Evolutionary conservation across 352 stramenopile genomes (phyloP), one percentile per base, ranked within the genome.

Genomic region (Phytopythium oedochilum): DNA sequence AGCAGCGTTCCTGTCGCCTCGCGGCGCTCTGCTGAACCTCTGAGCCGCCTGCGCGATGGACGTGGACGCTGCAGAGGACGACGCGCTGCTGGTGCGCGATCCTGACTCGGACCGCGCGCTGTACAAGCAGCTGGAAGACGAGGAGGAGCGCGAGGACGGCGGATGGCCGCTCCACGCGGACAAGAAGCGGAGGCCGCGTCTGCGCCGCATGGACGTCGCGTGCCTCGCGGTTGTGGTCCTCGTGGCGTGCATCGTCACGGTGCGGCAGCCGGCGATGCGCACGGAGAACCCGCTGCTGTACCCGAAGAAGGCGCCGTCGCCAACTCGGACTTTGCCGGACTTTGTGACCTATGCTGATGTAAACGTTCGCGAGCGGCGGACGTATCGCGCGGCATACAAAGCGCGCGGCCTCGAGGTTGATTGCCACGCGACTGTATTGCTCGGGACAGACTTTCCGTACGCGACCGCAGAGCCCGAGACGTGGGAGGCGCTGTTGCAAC

Each of bases 401-500:
- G n/a, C 59, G 32, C 68, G 75, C 38, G 73, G 81, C 3, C 89
- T 91, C 46, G 66, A 69, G 42, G 75, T 91, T 35, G 81, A 89
- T 42, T 78, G 76, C 44, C 63, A 43, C 28, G 46, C 58, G 39
- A 87, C 75, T 50, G 63, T 91, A 40, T 61, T 91, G 26, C 59
- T 91, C 3, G 78, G 81, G 36, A 77, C 78, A 5, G 88, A 75
- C n/a, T 82, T 91, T 39, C 74, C 86, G 54, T 88, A 89, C 57
- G 56, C 72, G 28, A 63, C 73, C 20, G 88, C 71, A 52, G 77
- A 74, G 34, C 57, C 59, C 0, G 68, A 42, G 1, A 78, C 78
- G 64, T 92, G 78, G 82, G 61, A 78, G 48, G 57, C 79, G 38
- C 38, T 87, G 32, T 55, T 92, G 35, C 61, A 61, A 51, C 82